Percentiles rank a stretch among this genome's conserved stretches.
Conservation (phyloP, 108 stramenopile species). For the Pseudonitzschia delicatissima region DNA sequence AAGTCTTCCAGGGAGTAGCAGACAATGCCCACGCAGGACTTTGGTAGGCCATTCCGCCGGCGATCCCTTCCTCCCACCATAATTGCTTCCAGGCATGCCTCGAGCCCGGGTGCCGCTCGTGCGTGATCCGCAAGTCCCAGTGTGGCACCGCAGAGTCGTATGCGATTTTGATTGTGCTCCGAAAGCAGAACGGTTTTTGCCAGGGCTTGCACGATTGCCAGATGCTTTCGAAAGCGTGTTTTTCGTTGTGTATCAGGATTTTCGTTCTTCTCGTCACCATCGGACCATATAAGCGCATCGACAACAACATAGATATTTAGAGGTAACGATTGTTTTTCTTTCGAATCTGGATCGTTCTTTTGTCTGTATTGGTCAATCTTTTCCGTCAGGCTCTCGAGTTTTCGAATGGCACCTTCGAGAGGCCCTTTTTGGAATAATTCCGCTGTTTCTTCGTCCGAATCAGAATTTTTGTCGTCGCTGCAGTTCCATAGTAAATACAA, state of each 20-base stretch:
- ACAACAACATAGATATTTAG: slow-evolving; percentile 13
- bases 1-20: slow-evolving; percentile 45
- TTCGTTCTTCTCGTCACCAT: no score
- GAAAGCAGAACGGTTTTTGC: background rate
- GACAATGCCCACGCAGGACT: slow-evolving; percentile 46
- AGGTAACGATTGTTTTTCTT: background rate
- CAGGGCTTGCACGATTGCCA: slow-evolving; percentile 13
- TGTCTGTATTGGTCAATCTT: background rate
- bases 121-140: slow-evolving; percentile 48
- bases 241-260: no score
- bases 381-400: slow-evolving; percentile 1
- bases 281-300: slow-evolving; percentile 14
- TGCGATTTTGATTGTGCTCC: background rate
- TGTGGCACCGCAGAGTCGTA: slow-evolving; percentile 32
- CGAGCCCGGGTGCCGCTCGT: slow-evolving; percentile 63
- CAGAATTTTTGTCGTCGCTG: slow-evolving; percentile 3
- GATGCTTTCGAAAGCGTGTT: background rate
- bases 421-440: slow-evolving; percentile 5
- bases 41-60: slow-evolving; percentile 18
- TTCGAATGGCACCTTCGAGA: slow-evolving; percentile 12
- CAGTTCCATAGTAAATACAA: slow-evolving; percentile 56
- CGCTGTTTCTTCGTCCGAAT: slow-evolving; percentile 11
- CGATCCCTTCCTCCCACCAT: slow-evolving; percentile 41
- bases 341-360: no score
- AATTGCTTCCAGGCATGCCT: slow-evolving; percentile 61